These are phyloP conservation scores for Cytospora piceae DNA, from an alignment of 2,329 filamentous ascomycete genomes.

Conservation along the genomic window DNA sequence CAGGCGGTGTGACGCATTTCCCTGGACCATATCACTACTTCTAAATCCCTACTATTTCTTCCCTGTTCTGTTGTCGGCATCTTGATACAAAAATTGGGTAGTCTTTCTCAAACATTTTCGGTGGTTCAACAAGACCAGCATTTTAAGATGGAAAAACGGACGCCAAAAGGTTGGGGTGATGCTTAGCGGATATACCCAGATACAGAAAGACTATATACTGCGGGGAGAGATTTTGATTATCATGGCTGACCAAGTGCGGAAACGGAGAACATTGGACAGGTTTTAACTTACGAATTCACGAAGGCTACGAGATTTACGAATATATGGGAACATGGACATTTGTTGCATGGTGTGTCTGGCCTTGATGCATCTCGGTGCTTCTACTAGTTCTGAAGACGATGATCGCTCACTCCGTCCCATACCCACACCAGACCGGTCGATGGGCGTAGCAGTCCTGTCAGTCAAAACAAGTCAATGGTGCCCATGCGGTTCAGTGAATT, in stretches of 20 bases:
- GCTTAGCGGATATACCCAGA: conserved; percentile 23
- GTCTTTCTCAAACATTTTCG: background rate
- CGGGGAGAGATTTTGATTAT: background rate
- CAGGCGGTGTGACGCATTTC: background rate
- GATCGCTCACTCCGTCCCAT: background rate
- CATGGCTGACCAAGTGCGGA: background rate
- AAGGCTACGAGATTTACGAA: background rate
- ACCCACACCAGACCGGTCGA: background rate
- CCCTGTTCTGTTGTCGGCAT: background rate
- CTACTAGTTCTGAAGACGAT: background rate
- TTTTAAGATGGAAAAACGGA: conserved; percentile 4
- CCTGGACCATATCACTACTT: background rate
- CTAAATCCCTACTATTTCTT: background rate
- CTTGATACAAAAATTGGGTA: background rate
- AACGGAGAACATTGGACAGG: background rate
- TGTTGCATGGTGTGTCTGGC: background rate
- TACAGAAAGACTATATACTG: conserved; percentile 6
- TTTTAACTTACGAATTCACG: conserved; percentile 13
- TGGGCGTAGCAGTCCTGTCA: background rate
- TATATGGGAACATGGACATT: background rate
- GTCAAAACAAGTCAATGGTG: background rate
- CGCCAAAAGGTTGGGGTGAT: background rate
- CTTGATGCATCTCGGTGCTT: background rate
- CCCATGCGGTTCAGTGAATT: background rate
- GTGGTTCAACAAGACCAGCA: background rate